Conservation (phyloP, 179 eudicot species). For the Drosera spatulata region DNA sequence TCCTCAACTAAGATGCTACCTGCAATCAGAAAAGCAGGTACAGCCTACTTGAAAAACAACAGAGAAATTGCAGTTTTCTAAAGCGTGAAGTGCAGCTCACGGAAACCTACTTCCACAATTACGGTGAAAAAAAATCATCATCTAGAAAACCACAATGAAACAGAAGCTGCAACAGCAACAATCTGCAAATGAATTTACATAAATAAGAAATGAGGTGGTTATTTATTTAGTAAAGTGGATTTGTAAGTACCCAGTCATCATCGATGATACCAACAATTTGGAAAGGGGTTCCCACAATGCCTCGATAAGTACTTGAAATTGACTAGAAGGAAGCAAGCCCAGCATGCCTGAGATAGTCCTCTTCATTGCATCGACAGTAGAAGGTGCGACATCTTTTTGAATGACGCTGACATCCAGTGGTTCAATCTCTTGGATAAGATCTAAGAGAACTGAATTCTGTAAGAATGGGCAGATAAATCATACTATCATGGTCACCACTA, state of each 20-base stretch:
- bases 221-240: neutral
- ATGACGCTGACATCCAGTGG: constrained; percentile 88
- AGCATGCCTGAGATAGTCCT: constrained; percentile 95
- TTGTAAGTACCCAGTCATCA: constrained; percentile 82
- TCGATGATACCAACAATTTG: constrained; percentile 75
- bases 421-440: constrained; percentile 83
- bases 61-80: no score
- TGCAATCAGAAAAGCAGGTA: no score
- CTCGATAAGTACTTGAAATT: constrained; percentile 79
- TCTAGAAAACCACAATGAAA: no score
- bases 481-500: neutral
- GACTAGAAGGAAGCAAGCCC: constrained; percentile 89
- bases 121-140: no score
- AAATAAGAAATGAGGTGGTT: neutral
- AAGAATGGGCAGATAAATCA: constrained; percentile 4
- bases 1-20: no score
- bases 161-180: no score
- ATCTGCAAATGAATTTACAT: no score
- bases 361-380: constrained; percentile 94
- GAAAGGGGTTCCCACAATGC: constrained; percentile 92
- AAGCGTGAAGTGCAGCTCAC: no score
- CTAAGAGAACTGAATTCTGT: constrained; percentile 67
- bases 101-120: no score
- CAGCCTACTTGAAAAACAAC: no score
- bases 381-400: constrained; percentile 85